These are phyloP conservation scores for Kazachstania taianensis DNA, from an alignment of 805 yeast genomes.

Conservation along the genomic window DNA sequence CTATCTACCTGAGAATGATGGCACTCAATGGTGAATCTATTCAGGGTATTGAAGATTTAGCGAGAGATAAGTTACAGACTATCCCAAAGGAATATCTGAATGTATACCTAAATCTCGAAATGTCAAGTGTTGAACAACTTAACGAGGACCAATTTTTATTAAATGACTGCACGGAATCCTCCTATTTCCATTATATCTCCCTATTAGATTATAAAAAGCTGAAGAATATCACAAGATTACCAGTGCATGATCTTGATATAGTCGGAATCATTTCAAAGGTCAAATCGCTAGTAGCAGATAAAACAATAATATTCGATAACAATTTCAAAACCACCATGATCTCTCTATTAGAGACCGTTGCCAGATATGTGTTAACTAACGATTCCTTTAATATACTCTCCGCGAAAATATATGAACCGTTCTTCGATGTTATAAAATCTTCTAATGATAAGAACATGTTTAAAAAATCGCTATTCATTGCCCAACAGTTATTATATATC, in stretches of 20 bases:
- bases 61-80: slow-evolving; percentile 5
- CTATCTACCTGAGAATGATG: slow-evolving; percentile 37
- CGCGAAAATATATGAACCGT: slow-evolving; percentile 2
- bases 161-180: slow-evolving; percentile 10
- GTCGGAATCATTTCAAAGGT: slow-evolving; percentile 37
- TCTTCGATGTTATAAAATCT: slow-evolving; percentile 3
- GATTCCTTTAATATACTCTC: slow-evolving; percentile 3
- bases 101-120: slow-evolving; percentile 15
- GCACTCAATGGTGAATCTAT: slow-evolving; percentile 51
- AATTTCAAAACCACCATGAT: slow-evolving; percentile 24
- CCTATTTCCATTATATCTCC: slow-evolving; percentile 31
- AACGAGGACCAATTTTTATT: slow-evolving; percentile 13
- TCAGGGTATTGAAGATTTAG: slow-evolving; percentile 10
- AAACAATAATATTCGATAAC: slow-evolving; percentile 12
- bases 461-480: slow-evolving; percentile 1
- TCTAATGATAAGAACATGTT: not conserved
- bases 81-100: slow-evolving; percentile 6
- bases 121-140: slow-evolving; percentile 13
- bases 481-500: slow-evolving; percentile 3
- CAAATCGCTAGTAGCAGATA: slow-evolving; percentile 23
- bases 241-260: slow-evolving; percentile 39
- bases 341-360: slow-evolving; percentile 35
- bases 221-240: slow-evolving; percentile 27
- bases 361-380: slow-evolving; percentile 29
- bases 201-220: slow-evolving; percentile 26